Evolutionary conservation across 1,284 basidiomycete genomes (phyloP).

Genomic region (Ganoderma meredithae): DNA sequence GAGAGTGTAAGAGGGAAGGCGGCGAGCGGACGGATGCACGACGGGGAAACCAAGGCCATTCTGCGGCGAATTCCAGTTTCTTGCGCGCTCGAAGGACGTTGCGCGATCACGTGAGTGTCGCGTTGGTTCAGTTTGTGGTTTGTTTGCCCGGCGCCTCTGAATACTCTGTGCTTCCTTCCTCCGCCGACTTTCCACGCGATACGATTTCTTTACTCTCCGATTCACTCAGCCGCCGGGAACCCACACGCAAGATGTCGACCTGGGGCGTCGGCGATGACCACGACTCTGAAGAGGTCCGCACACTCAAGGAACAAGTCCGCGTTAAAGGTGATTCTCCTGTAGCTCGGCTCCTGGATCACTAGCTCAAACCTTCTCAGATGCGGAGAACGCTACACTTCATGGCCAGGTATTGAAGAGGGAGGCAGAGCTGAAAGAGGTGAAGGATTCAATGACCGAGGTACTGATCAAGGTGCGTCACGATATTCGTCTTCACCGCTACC

Average conservation of each 20-base stretch:
- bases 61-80: not conserved
- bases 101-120: slow-evolving; percentile 31
- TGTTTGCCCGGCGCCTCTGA: slow-evolving; percentile 19
- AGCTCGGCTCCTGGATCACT: not conserved
- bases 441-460: slow-evolving; percentile 60
- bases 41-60: slow-evolving; percentile 16
- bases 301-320: slow-evolving; percentile 64
- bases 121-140: slow-evolving; percentile 30
- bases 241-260: slow-evolving; percentile 54
- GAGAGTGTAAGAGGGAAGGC: not conserved
- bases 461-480: slow-evolving; percentile 59
- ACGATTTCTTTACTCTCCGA: slow-evolving; percentile 1
- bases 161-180: slow-evolving; percentile 19
- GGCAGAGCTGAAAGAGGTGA: slow-evolving; percentile 61
- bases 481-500: not conserved
- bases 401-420: slow-evolving; percentile 62
- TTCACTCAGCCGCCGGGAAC: not conserved
- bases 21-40: not conserved
- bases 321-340: slow-evolving; percentile 61
- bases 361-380: slow-evolving; percentile 21
- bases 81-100: not conserved
- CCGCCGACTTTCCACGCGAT: slow-evolving; percentile 19
- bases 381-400: slow-evolving; percentile 61
- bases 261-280: slow-evolving; percentile 66
- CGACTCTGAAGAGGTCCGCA: slow-evolving; percentile 64